Percentiles rank a stretch among this genome's conserved stretches.
Conservation (phyloP, 169 alveolate genomes). For the Plasmodium fragile region DNA sequence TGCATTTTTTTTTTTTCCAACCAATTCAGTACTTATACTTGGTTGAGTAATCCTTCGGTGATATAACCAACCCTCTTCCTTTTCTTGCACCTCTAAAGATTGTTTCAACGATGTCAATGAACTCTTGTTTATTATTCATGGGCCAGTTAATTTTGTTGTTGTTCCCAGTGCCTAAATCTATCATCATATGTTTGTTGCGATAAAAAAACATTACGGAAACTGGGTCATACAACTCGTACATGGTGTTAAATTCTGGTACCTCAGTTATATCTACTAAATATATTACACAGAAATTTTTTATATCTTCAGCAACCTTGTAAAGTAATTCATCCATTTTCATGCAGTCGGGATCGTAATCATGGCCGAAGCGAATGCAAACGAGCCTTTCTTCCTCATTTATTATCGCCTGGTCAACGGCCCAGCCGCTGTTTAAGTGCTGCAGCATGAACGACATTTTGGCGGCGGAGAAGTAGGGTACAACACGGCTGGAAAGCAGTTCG, state of each 20-base stretch:
- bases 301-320: conserved; percentile 96
- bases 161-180: conserved; percentile 99
- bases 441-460: conserved; percentile 97
- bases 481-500: neutral
- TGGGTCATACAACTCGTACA: conserved; percentile 99
- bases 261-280: conserved; percentile 98
- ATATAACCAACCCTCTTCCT: conserved; percentile 97
- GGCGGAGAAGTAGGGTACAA: neutral
- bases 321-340: conserved; percentile 98
- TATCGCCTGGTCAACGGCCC: conserved; percentile 99
- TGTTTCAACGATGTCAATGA: conserved; percentile 97
- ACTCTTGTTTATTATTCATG: conserved; percentile 96
- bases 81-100: conserved; percentile 98
- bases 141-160: conserved; percentile 99
- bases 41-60: conserved; percentile 97
- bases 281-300: conserved; percentile 96
- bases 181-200: conserved; percentile 99
- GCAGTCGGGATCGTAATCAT: conserved; percentile 97
- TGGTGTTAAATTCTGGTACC: conserved; percentile 99
- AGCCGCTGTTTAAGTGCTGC: conserved; percentile 98
- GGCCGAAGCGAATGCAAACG: conserved; percentile 98
- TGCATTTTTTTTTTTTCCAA: neutral
- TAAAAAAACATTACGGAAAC: conserved; percentile 98
- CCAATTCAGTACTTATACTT: conserved; percentile 91
- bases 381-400: conserved; percentile 97